Base-by-base conservation (phyloP, 2,329 filamentous ascomycete genomes). In the Claviceps cyperi region DNA sequence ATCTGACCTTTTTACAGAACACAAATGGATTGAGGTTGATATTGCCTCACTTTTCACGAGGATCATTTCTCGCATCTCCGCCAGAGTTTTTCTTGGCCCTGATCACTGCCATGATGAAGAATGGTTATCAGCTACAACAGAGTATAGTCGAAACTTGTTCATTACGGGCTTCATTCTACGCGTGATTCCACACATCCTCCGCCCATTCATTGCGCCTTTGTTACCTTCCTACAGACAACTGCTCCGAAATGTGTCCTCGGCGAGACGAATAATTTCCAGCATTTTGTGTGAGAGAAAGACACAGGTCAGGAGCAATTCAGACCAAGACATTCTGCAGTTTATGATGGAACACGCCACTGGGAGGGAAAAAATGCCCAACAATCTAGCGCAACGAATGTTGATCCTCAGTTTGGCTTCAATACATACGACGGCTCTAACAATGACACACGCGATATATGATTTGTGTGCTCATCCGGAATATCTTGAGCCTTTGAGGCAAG, bases 371-470 rank as follows among this genome's bases (percentile, higher is more conserved):
- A 46, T 69, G 48, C 78, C 64, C 36, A 85, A 85, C 58, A 73
- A 84, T 60, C 66, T 72, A 0, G 68, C 79, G n/a, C 64, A 62
- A 9, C 83, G 81, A 35, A 84, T 90, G 59, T 74, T 86, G 37
- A 74, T 94, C 1, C 85, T 89, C 0, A 75, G 83, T 49, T 79
- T 89, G 41, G 67, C 64, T 1, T 67, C 69, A 3, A 67, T 72
- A 15, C 69, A 73, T 53, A 71, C 66, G 5, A 70, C 69, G 0
- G 64, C 66, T 1, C 64, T 68, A 35, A 50, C 60, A 3, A 24
- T 64, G 1, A 62, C 62, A 1, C 64, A 69, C 17, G 55, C 65
- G 3, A 54, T 75, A 39, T 64, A 64, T 39, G 67, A 73, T 38
- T 53, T 75, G 15, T 59, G 59, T 2, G 58, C 60, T 4, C 57